Evolutionary conservation across 176 grass and related monocot species (phyloP).

Genomic region (Phoenix roebelenii): DNA sequence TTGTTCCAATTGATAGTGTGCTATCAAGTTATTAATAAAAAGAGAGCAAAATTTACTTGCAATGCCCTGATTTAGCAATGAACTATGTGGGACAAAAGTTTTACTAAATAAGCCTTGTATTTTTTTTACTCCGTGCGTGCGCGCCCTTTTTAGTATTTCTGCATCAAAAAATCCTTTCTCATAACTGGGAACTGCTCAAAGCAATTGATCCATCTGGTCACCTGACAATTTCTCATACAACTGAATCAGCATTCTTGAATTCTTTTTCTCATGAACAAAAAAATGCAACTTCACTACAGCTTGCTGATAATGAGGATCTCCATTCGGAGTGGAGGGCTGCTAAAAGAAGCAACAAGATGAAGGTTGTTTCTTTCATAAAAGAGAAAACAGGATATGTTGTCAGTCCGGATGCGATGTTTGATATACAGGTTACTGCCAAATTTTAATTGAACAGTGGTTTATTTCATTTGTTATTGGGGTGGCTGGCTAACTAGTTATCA

Average conservation of each 20-base stretch:
- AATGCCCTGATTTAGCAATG: no score
- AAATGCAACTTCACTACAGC: conserved; percentile 33
- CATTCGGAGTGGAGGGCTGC: conserved; percentile 72
- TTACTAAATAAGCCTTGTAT: no score
- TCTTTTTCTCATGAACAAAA: background rate
- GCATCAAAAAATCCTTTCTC: no score
- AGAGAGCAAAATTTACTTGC: no score
- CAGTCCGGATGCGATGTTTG: conserved; percentile 95
- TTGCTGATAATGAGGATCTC: conserved; percentile 75
- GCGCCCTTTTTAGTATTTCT: no score
- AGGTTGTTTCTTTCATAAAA: conserved; percentile 71
- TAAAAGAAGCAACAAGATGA: conserved; percentile 78
- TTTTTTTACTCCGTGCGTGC: no score
- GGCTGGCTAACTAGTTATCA: conserved; percentile 23
- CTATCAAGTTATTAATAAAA: background rate
- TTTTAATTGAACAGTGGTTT: background rate
- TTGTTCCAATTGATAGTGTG: background rate
- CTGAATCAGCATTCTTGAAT: no score
- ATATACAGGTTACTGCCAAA: conserved; percentile 63
- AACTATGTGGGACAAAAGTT: no score
- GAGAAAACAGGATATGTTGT: conserved; percentile 94
- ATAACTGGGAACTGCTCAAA: no score
- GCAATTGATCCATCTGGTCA: no score
- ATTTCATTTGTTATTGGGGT: background rate
- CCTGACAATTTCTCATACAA: no score